Conservation (phyloP, 306 rosid species). For the Astragalus membranaceus region DNA sequence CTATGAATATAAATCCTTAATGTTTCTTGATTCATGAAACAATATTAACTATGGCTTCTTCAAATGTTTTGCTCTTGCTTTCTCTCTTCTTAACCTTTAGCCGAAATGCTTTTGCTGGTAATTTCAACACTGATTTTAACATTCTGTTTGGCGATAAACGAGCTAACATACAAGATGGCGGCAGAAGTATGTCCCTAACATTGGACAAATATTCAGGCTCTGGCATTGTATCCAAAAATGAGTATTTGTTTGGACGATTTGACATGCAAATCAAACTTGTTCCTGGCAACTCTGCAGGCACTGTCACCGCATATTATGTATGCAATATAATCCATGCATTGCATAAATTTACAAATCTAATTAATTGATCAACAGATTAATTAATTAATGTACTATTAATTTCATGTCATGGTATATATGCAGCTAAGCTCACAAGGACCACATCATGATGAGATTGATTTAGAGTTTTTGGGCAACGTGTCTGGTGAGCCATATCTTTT, state of each 20-base stretch:
- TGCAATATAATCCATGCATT: not conserved
- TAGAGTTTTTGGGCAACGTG: slow-evolving; percentile 38
- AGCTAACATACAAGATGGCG: slow-evolving; percentile 17
- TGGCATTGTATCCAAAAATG: slow-evolving; percentile 42
- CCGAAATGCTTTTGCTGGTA: slow-evolving; percentile 25
- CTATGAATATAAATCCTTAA: not conserved
- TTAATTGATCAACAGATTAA: too few relatives aligned
- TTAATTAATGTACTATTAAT: too few relatives aligned
- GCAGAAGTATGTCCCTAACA: slow-evolving; percentile 21
- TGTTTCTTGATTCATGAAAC: not conserved
- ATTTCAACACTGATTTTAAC: slow-evolving; percentile 24
- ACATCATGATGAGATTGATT: slow-evolving; percentile 38
- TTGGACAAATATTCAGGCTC: slow-evolving; percentile 59
- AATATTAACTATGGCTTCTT: slow-evolving; percentile 17
- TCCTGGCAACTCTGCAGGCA: slow-evolving; percentile 35
- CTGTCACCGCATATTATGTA: slow-evolving; percentile 53
- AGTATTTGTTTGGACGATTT: slow-evolving; percentile 35
- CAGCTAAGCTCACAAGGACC: slow-evolving; percentile 36
- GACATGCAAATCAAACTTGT: slow-evolving; percentile 38
- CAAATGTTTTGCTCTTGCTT: slow-evolving; percentile 1
- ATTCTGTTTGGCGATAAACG: slow-evolving; percentile 30
- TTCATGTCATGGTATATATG: not conserved
- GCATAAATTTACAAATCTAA: not conserved
- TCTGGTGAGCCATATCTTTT: slow-evolving; percentile 36
- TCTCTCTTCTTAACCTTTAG: not conserved